Evolutionary conservation across 306 rosid genomes (phyloP), one percentile per base, ranked within the genome.

Genomic region (Vigna trinervia): DNA sequence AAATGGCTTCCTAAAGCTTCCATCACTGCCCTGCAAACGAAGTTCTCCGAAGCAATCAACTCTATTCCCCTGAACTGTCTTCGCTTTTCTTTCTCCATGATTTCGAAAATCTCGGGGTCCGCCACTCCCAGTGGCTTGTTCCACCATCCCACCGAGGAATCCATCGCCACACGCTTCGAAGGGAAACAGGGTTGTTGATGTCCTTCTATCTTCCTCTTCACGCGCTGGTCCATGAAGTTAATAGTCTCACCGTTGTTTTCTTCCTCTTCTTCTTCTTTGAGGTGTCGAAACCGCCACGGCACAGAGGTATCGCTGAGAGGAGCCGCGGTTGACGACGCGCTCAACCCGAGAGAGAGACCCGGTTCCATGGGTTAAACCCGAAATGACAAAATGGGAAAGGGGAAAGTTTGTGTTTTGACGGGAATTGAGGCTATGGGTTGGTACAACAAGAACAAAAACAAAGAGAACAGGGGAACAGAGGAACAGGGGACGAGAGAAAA

Each of bases 1-100:
- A 91, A 84, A 82, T 90, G 96, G 74, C 96, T 91, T 3, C 98
- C 97, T 71, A 94, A 61, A 61, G 96, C 97, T 81, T 93, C 97
- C 98, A 88, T 89, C 62, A 93, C 97, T 57, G 98, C 93, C 66
- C 79, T 88, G 36, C 98, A 91, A 47, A 93, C 97, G 67, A 86
- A 91, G 61, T 89, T 93, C 85, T 90, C 98, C 10, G 96, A 91
- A 15, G 98, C 98, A 12, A 94, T 89, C 75, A 94, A 76, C 53
- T 94, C 98, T 11, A 93, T 94, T 1, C 97, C 97, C 54, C 28
- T 82, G 58, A 77, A 84, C 79, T 91, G 97, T 57, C 98, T 90
- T 54, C 34, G 68, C 83, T 43, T 91, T 80, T 94, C 97, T 58
- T 94, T 90, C 78, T 86, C 90, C 91, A 91, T 89, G n/a, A 94